Evolutionary conservation across 208 protist genomes (phyloP), one percentile per base, ranked within the genome.

Genomic region (Leishmania braziliensis): DNA sequence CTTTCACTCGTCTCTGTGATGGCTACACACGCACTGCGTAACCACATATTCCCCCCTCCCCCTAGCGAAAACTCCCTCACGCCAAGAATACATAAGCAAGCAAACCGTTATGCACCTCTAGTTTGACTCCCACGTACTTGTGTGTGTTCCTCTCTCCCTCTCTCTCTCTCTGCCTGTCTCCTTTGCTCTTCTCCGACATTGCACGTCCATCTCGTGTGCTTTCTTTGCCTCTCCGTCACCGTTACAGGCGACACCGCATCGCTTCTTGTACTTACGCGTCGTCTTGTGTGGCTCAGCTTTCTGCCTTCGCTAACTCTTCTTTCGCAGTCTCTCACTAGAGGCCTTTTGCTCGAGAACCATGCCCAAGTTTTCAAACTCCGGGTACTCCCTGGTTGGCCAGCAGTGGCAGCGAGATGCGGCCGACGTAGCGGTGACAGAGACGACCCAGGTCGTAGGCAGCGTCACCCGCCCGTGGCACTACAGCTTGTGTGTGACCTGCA

Each of bases 391-490:
- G 69, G 75, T 84, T 0, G 9, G 5, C 12, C 79, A 83, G 72
- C 33, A 71, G 54, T 33, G 53, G 80, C 46, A 65, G 43, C 2
- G 16, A 14, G 62, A 63, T 29, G 71, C 53, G 26, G 53, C 75
- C 9, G 74, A 10, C 36, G 65, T 48, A n/a, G 29, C 66, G 46
- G 56, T 70, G 8, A 14, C 54, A 29, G 33, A 4, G 29, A 69
- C 48, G 16, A 48, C 43, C 4, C 77, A 50, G 3, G 2, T 23
- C 1, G 74, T 63, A 5, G n/a, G 68, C n/a, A 82, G 39, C 26
- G 79, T 5, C n/a, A 33, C 51, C 36, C 78, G 83, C 4, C 86
- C 82, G 66, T 90, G 87, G 87, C 87, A 90, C 63, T 90, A 86
- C 69, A 74, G 77, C 2, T 36, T 90, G 36, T 90, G 80, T 68